Evolutionary conservation across 495 filamentous ascomycete species (phyloP), one percentile per base, ranked within the genome.

Genomic region (Hypoxylon lienhwacheense): DNA sequence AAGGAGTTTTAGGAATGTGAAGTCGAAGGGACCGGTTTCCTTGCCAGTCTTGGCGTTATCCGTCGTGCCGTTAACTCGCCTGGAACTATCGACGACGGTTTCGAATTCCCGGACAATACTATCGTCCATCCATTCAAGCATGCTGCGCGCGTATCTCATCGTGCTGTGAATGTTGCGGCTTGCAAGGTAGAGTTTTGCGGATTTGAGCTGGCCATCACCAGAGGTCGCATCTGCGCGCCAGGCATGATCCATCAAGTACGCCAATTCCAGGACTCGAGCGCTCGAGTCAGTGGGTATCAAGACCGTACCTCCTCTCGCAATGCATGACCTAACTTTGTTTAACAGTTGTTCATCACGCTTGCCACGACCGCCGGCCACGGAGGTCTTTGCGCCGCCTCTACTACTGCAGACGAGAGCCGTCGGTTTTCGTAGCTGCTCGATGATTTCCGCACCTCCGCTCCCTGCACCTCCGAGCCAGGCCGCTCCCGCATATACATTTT

Each of bases 121-220:
- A 60, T 96, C 91, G 63, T 97, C 91, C 90, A 97, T 97, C 93
- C 93, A 99, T 67, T 99, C 93, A 45, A 97, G 72, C 90, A 97
- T 96, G 66, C 92, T 97, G 54, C 90, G 80, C 11, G 91, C 88
- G 46, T 95, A 85, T 47, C 86, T 76, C 85, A 96, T 89, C 1
- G 89, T 92, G 17, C 87, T 88, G 42, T 83, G 80, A 43, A 87
- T 84, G 54, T 85, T 91, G 37, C 81, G 85, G 14, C 89, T 89
- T 0, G 89, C 92, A 26, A 99, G 70, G 66, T 91, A 97, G 0
- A 96, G 70, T 46, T 84, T 86, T 0, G 88, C 79, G 2, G 76
- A 74, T 60, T 82, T 83, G 21, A 96, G 79, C 4, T 82, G 77
- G 8, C 84, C 81, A 20, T 81, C 85, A 50, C 84, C 81, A 5